These are phyloP conservation scores for Xylaria longipes DNA, from an alignment of 495 filamentous ascomycete genomes.

Conservation along the genomic window DNA sequence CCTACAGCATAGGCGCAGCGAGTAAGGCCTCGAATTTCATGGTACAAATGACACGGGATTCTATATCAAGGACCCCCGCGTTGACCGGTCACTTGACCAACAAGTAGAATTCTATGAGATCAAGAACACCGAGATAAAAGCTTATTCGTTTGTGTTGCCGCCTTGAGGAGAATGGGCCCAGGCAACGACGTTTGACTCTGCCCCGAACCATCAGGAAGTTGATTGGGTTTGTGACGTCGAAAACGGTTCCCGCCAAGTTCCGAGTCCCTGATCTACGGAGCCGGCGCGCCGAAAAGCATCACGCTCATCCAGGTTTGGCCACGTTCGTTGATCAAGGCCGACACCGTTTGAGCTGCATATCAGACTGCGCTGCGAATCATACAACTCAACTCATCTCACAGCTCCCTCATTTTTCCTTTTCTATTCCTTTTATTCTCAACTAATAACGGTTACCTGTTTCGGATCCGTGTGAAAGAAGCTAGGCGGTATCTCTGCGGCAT, in stretches of 20 bases:
- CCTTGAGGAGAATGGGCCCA: conserved; percentile 22
- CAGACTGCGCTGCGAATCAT: conserved; percentile 17
- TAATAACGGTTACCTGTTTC: conserved; percentile 18
- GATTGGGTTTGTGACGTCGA: conserved; percentile 33
- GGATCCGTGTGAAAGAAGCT: conserved; percentile 12
- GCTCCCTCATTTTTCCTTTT: neutral
- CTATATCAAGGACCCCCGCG: neutral
- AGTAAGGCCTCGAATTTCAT: neutral
- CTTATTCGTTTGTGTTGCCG: neutral
- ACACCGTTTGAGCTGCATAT: conserved; percentile 20
- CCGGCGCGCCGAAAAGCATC: conserved; percentile 28
- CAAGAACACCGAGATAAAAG: neutral
- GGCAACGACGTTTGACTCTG: conserved; percentile 18
- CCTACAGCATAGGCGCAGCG: conserved; percentile 1
- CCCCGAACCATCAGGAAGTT: conserved; percentile 2
- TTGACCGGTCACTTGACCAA: neutral
- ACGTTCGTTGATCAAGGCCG: conserved; percentile 24
- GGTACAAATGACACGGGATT: neutral
- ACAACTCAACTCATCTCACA: conserved; percentile 1
- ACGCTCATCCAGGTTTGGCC: conserved; percentile 28
- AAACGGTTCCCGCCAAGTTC: conserved; percentile 35
- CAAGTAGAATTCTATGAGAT: neutral
- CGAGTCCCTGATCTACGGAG: conserved; percentile 42
- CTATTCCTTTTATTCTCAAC: neutral
- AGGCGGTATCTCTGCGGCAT: conserved; percentile 7